These are phyloP conservation scores for Chaetomium tenue DNA, from an alignment of 495 filamentous ascomycete species.

Conservation along the genomic window DNA sequence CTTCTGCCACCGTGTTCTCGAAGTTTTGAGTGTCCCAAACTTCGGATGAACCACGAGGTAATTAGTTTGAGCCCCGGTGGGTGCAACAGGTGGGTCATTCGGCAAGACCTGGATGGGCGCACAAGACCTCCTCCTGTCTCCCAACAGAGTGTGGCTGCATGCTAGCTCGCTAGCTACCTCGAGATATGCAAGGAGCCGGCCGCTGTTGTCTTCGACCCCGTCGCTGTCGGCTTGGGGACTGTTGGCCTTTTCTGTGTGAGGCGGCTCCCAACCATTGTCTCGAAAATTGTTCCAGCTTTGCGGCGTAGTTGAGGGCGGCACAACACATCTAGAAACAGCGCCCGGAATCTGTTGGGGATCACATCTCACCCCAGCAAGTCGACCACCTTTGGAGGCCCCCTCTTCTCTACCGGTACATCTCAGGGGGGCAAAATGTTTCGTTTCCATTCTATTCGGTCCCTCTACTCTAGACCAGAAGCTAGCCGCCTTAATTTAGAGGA, in stretches of 20 bases:
- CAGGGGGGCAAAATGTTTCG: constrained; percentile 14
- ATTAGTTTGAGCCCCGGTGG: constrained; percentile 1
- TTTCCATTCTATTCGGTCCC: not conserved
- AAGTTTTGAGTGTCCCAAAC: not conserved
- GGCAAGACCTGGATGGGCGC: constrained; percentile 17
- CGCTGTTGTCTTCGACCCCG: not conserved
- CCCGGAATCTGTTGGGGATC: constrained; percentile 7
- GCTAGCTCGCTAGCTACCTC: not conserved
- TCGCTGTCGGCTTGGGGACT: not conserved
- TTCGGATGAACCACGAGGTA: constrained; percentile 19
- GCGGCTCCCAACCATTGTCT: constrained; percentile 7
- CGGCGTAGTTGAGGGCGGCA: constrained; percentile 16
- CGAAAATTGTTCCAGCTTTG: not conserved
- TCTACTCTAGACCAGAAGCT: not conserved
- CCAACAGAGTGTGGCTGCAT: constrained; percentile 20
- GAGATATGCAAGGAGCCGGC: constrained; percentile 1
- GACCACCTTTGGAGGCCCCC: constrained; percentile 2
- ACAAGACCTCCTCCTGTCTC: constrained; percentile 3
- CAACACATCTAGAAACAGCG: constrained; percentile 1
- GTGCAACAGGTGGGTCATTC: constrained; percentile 14
- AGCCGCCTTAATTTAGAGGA: constrained; percentile 16
- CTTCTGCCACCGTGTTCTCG: constrained; percentile 16
- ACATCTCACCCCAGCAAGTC: not conserved
- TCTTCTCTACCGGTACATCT: not conserved
- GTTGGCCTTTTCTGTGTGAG: constrained; percentile 3